Evolutionary conservation across 768 basidiomycete genomes (phyloP).

Genomic region (Multifurca ochricompacta): DNA sequence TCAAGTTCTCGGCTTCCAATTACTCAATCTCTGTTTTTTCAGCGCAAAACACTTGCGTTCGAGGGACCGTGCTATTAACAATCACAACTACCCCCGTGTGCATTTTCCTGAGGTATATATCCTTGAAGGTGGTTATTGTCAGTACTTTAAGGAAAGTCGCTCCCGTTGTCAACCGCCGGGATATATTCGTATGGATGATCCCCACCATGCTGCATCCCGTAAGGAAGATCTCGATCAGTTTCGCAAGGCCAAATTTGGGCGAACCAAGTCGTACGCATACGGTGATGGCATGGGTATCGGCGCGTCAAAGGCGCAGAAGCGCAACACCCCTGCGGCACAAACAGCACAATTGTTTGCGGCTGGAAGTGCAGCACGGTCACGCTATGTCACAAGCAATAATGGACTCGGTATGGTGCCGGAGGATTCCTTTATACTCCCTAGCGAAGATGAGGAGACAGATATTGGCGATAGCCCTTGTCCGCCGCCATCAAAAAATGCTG

Average conservation of each 20-base stretch:
- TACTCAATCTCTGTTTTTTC: background rate
- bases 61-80: conserved; percentile 83
- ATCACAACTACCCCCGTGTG: conserved; percentile 82
- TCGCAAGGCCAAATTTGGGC: conserved; percentile 79
- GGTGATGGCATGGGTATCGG: conserved; percentile 52
- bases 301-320: conserved; percentile 43
- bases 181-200: conserved; percentile 96
- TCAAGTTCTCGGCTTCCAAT: background rate
- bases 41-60: conserved; percentile 93
- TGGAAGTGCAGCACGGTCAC: conserved; percentile 56
- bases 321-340: conserved; percentile 51
- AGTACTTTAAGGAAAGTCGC: conserved; percentile 66
- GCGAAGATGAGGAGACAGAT: conserved; percentile 71
- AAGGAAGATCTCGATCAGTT: conserved; percentile 87
- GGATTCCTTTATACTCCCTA: conserved; percentile 52
- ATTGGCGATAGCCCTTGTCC: conserved; percentile 86
- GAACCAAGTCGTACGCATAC: conserved; percentile 88
- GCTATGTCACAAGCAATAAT: conserved; percentile 41
- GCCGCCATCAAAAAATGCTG: conserved; percentile 52
- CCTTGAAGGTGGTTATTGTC: conserved; percentile 91
- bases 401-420: conserved; percentile 58
- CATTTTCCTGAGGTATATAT: conserved; percentile 97
- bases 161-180: conserved; percentile 72
- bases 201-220: conserved; percentile 69
- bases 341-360: conserved; percentile 51